These are phyloP conservation scores for Penstemon barbatus DNA, from an alignment of 257 asterid species.

Conservation along the genomic window DNA sequence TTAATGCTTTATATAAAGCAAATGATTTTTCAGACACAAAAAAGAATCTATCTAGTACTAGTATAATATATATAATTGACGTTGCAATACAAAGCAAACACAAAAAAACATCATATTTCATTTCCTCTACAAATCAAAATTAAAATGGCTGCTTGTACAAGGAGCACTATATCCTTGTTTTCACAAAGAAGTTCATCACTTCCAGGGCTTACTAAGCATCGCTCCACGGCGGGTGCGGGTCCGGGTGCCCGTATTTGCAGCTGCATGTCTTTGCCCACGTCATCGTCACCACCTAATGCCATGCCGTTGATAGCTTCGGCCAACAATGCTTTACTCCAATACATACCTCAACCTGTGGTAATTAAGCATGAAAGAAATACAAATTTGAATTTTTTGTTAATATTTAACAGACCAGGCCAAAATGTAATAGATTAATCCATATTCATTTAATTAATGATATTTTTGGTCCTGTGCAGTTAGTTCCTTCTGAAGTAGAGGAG, in stretches of 20 bases:
- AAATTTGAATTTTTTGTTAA: not conserved
- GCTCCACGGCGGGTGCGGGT: not conserved
- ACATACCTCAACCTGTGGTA: constrained; percentile 29
- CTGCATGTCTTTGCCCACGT: constrained; percentile 12
- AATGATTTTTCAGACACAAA: too few species aligned
- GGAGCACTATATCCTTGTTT: constrained; percentile 18
- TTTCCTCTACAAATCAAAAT: not conserved
- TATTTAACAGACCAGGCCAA: too few species aligned
- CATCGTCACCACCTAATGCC: not conserved
- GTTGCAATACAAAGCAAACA: not conserved
- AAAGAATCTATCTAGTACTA: too few species aligned
- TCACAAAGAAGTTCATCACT: constrained; percentile 11
- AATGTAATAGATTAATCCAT: too few species aligned
- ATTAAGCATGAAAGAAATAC: not conserved
- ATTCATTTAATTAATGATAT: too few species aligned
- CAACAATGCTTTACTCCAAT: constrained; percentile 27
- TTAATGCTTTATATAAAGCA: too few species aligned
- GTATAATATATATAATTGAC: too few species aligned
- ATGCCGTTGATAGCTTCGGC: not conserved
- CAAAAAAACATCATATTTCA: not conserved
- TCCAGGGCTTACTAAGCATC: constrained; percentile 11
- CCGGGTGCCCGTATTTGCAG: constrained; percentile 17
- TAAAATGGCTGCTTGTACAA: constrained; percentile 30
- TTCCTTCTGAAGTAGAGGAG: constrained; percentile 46
- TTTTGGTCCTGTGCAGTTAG: constrained; percentile 21